Base-by-base conservation (phyloP, 371 early-diverging fungal species). In the Funneliformis caledonium region DNA sequence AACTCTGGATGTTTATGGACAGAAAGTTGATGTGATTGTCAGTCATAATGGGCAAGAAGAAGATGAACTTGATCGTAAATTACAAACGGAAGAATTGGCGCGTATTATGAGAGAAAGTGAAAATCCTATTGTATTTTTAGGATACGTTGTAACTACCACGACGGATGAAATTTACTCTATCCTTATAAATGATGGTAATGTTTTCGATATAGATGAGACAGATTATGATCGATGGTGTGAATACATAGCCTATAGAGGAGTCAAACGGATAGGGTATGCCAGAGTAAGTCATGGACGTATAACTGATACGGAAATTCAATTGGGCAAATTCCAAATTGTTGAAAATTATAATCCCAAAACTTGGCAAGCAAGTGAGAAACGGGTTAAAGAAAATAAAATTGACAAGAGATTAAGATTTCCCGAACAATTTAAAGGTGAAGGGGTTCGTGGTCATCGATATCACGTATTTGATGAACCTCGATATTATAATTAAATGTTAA, bases 21-120 rank as follows among this genome's bases (percentile, higher is more conserved):
- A 91, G 80, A 88, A 89, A 33, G 93, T 95, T 22, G 95, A 95
- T 84, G 93, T 95, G 19, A 92, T 95, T 82, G 91, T 95, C 31
- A 92, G 93, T 50, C 95, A 95, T 85, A 95, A 95, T 79, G 95
- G 95, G 45, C 95, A 95, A 85, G 92, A 93, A 72, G 95, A 95
- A 83, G 90, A 94, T 81, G 88, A 88, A 65, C 84, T 91, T 81
- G 95, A 95, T 84, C 90, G 95, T 72, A 87, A 87, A 42, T 89
- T 93, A 81, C 95, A 95, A 85, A 95, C 94, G 7, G 92, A 92
- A 9, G 92, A 92, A 85, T 86, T 95, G 43, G 94, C 94, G 6
- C 89, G 92, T 69, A 92, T 95, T 82, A 92, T 93, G 90, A 88
- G 92, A 62, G 90, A 90, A 75, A 91, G 91, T 62, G 83, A 84